Percentiles rank a stretch among this genome's conserved stretches.
phyloP scores from a whole-genome alignment of 2,329 filamentous ascomycete genomes.

The Calonectria hongkongensis region DNA sequence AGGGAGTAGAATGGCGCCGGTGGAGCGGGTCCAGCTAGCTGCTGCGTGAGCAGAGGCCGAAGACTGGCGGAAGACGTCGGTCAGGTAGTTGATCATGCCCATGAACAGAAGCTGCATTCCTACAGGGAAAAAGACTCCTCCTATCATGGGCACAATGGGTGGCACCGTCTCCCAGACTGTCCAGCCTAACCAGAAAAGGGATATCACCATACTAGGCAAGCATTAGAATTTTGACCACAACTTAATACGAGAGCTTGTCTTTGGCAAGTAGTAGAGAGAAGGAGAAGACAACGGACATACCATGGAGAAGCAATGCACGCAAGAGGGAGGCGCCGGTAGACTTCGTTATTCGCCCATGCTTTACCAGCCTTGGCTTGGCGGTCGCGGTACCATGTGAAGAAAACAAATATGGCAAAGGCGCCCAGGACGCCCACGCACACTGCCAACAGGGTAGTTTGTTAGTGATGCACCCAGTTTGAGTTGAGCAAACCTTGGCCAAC shows the following conservation, averaged over 20 bases:
- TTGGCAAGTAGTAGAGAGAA: not conserved
- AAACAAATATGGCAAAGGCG: conserved; percentile 50
- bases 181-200: conserved; percentile 78
- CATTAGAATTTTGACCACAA: conserved; percentile 3
- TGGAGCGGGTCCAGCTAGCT: conserved; percentile 58
- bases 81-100: conserved; percentile 61
- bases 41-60: conserved; percentile 61
- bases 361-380: conserved; percentile 51
- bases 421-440: conserved; percentile 53
- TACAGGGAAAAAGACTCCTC: conserved; percentile 65
- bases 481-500: conserved; percentile 44
- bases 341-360: conserved; percentile 57
- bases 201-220: conserved; percentile 68
- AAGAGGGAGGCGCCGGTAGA: conserved; percentile 62
- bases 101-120: conserved; percentile 60
- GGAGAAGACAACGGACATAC: conserved; percentile 52
- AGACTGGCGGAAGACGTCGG: conserved; percentile 58
- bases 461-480: not conserved
- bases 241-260: not conserved
- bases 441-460: conserved; percentile 47
- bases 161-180: conserved; percentile 64
- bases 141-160: conserved; percentile 62
- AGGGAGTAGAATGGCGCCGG: conserved; percentile 58
- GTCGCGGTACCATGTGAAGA: conserved; percentile 57
- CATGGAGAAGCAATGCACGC: conserved; percentile 78